These are phyloP conservation scores for Fagopyrum tataricum DNA, from an alignment of 148 eudicot species.

Conservation along the genomic window DNA sequence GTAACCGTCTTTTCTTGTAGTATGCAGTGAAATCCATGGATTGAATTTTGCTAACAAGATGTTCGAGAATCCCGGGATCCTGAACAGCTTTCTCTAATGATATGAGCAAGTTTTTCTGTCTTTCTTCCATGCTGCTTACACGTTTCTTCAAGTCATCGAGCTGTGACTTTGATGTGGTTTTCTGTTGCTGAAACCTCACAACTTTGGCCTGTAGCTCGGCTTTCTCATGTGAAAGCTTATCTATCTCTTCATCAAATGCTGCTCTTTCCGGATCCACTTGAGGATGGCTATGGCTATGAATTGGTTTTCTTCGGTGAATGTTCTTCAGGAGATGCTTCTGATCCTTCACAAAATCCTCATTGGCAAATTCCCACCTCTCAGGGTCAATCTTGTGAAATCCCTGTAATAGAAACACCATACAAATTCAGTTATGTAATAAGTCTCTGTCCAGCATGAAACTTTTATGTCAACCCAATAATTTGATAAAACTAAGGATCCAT, in stretches of 20 bases:
- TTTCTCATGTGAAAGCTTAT: constrained; percentile 71
- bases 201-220: constrained; percentile 44
- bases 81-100: constrained; percentile 52
- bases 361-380: constrained; percentile 92
- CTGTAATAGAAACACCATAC: constrained; percentile 29
- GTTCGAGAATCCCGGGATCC: constrained; percentile 55
- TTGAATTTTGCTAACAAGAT: constrained; percentile 59
- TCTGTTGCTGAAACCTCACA: constrained; percentile 37
- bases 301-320: constrained; percentile 85
- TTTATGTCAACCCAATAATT: neutral
- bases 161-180: constrained; percentile 47
- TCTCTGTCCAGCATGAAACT: neutral
- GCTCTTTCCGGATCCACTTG: constrained; percentile 78
- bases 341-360: constrained; percentile 79
- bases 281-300: constrained; percentile 93
- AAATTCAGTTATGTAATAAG: neutral
- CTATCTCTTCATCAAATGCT: constrained; percentile 80
- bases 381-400: constrained; percentile 95
- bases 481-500: neutral
- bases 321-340: constrained; percentile 79
- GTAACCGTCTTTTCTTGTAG: constrained; percentile 78
- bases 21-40: constrained; percentile 68
- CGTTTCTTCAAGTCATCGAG: constrained; percentile 53
- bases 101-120: constrained; percentile 54
- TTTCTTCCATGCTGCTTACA: constrained; percentile 45